Conservation (phyloP, 345 rosid species). For the Salix suchowensis region DNA sequence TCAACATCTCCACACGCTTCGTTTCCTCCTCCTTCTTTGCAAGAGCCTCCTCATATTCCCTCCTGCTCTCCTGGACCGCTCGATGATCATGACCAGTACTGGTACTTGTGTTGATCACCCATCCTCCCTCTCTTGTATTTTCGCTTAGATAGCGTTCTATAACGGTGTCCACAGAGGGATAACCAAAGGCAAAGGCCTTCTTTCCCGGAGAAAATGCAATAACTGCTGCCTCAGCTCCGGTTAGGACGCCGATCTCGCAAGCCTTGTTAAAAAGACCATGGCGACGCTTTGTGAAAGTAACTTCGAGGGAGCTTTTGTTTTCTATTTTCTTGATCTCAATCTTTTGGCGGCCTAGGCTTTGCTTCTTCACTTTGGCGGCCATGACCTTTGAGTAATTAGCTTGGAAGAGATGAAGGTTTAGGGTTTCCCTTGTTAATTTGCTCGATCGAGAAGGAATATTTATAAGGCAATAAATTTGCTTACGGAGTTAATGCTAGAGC, state of each 20-base stretch:
- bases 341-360: neutral
- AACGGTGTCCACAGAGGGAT: neutral
- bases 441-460: too few species aligned
- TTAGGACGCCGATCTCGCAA: neutral
- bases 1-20: neutral
- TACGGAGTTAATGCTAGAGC: too few species aligned
- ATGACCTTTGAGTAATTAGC: neutral
- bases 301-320: neutral
- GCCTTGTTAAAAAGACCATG: neutral
- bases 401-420: neutral
- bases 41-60: neutral
- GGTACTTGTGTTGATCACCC: neutral
- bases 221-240: neutral
- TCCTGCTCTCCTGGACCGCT: neutral
- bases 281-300: neutral
- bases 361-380: neutral
- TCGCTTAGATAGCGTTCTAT: neutral
- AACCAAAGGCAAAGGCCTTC: neutral
- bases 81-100: neutral
- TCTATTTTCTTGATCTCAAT: neutral
- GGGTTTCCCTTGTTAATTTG: neutral
- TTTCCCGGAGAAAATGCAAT: neutral
- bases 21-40: neutral
- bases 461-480: too few species aligned
- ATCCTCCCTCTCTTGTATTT: neutral